These are phyloP conservation scores for Diplodia mutila DNA, from an alignment of 2,329 filamentous ascomycete genomes.

Conservation along the genomic window DNA sequence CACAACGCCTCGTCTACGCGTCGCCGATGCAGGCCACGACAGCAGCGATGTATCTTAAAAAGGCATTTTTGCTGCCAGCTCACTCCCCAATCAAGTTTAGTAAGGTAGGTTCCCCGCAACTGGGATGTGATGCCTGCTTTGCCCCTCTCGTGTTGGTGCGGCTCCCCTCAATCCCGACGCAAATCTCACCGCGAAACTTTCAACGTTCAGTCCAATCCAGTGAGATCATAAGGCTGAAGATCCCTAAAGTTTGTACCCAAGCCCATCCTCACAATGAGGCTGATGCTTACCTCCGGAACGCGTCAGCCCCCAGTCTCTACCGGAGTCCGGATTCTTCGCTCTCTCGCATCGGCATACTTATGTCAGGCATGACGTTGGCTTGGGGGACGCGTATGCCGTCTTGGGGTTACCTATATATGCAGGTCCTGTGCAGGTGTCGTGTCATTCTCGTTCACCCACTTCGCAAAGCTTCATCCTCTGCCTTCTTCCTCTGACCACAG, in stretches of 20 bases:
- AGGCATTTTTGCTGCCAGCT: background rate
- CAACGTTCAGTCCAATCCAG: background rate
- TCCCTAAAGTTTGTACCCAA: background rate
- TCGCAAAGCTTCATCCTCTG: constrained; percentile 11
- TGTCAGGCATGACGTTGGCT: constrained; percentile 17
- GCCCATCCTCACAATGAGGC: constrained; percentile 13
- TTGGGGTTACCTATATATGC: constrained; percentile 23
- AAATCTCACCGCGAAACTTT: background rate
- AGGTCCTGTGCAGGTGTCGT: constrained; percentile 5
- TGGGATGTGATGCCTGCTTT: background rate
- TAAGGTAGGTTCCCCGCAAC: background rate
- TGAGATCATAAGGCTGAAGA: constrained; percentile 26
- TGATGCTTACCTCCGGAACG: constrained; percentile 23
- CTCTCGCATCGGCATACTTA: background rate
- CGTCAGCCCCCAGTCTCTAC: constrained; percentile 9
- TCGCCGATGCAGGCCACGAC: constrained; percentile 15
- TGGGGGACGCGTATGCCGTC: constrained; percentile 11
- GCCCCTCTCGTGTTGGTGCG: constrained; percentile 8
- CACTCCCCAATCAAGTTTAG: background rate
- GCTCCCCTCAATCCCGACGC: constrained; percentile 23
- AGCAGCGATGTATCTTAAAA: background rate
- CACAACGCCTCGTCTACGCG: background rate
- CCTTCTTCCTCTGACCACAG: background rate
- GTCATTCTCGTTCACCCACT: background rate
- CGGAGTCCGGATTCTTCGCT: background rate